Evolutionary conservation across 2,329 filamentous ascomycete species (phyloP).

Genomic region (Botrytis paeoniae): DNA sequence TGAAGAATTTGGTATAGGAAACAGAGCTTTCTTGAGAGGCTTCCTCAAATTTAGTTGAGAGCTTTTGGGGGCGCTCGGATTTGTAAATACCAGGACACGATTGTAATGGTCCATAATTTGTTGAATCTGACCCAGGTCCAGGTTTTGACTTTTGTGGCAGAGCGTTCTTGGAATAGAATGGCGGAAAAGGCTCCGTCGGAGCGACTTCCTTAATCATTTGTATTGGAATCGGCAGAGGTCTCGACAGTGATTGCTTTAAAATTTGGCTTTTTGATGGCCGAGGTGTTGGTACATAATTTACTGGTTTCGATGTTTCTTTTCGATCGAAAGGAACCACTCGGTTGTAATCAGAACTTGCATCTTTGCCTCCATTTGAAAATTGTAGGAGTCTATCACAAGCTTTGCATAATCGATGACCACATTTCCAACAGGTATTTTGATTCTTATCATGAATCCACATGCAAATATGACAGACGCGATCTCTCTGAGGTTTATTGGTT

Average conservation of each 20-base stretch:
- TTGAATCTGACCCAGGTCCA: neutral
- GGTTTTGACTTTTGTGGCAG: neutral
- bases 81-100: neutral
- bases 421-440: slow-evolving; percentile 45
- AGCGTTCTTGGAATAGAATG: neutral
- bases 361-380: neutral
- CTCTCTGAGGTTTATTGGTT: slow-evolving; percentile 9
- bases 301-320: neutral
- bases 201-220: neutral
- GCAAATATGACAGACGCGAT: slow-evolving; percentile 51
- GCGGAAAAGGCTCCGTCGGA: neutral
- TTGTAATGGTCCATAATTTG: neutral
- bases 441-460: slow-evolving; percentile 41
- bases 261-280: neutral
- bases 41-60: neutral
- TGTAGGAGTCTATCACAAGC: slow-evolving; percentile 40
- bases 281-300: neutral
- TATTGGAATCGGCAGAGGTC: neutral
- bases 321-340: neutral
- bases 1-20: neutral
- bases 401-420: slow-evolving; percentile 50
- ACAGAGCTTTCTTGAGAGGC: neutral
- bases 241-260: neutral
- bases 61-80: neutral
- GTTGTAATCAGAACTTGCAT: neutral